Evolutionary conservation across 352 stramenopile species (phyloP).

Genomic region (Pythium rishiriense): DNA sequence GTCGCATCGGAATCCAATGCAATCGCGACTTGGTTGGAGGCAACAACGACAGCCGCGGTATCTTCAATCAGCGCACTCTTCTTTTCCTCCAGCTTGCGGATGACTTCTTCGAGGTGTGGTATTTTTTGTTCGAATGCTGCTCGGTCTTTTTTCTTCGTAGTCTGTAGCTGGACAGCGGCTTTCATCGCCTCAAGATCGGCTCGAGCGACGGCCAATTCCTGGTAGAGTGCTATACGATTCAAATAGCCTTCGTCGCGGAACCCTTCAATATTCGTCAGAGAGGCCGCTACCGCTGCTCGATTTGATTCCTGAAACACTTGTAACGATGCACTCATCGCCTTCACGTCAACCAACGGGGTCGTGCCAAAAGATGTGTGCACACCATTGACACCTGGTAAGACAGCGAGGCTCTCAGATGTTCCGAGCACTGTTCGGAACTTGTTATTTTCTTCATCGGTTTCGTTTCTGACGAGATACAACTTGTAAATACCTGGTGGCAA

Average conservation of each 20-base stretch:
- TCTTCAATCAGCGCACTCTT: slow-evolving; percentile 1
- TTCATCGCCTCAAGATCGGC: slow-evolving; percentile 21
- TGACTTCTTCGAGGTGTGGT: slow-evolving; percentile 16
- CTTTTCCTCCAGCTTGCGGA: slow-evolving; percentile 20
- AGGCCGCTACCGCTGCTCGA: slow-evolving; percentile 21
- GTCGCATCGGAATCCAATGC: not conserved
- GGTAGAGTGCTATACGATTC: slow-evolving; percentile 27
- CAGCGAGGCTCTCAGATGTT: slow-evolving; percentile 30
- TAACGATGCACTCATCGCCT: slow-evolving; percentile 38
- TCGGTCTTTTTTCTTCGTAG: slow-evolving; percentile 24
- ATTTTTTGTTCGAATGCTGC: slow-evolving; percentile 25
- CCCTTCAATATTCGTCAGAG: slow-evolving; percentile 23
- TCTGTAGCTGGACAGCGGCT: not conserved
- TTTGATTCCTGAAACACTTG: slow-evolving; percentile 36
- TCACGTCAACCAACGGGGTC: slow-evolving; percentile 57
- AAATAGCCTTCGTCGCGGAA: slow-evolving; percentile 33
- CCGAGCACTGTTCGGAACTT: slow-evolving; percentile 40
- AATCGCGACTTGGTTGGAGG: not conserved
- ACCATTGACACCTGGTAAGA: slow-evolving; percentile 49
- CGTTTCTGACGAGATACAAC: slow-evolving; percentile 49
- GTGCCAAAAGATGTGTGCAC: slow-evolving; percentile 60
- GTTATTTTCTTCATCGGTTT: slow-evolving; percentile 15
- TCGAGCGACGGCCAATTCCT: slow-evolving; percentile 40
- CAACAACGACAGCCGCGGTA: not conserved
- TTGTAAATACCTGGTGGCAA: slow-evolving; percentile 45